phyloP scores from a whole-genome alignment of 768 basidiomycete genomes.

The Agaricus bisporus region DNA sequence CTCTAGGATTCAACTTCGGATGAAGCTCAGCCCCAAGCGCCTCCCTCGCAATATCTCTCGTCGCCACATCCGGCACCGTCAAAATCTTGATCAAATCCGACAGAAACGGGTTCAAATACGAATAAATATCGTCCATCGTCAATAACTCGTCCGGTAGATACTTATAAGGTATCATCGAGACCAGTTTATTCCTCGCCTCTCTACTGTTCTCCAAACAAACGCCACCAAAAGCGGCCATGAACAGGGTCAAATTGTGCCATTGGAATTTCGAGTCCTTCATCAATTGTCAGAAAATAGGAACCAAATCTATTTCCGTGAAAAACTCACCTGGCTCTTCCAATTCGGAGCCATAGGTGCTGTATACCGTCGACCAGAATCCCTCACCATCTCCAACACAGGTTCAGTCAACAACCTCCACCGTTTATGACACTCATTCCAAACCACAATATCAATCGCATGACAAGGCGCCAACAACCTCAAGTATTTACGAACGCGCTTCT shows the following conservation, averaged over 20 bases:
- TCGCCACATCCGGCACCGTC: conserved; percentile 51
- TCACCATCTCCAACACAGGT: conserved; percentile 37
- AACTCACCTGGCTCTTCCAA: conserved; percentile 23
- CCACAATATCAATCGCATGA: conserved; percentile 62
- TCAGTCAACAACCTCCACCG: conserved; percentile 67
- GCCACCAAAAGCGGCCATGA: conserved; percentile 70
- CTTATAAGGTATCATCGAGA: conserved; percentile 46
- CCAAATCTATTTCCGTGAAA: background rate
- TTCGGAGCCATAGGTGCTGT: conserved; percentile 18
- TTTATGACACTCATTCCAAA: conserved; percentile 81
- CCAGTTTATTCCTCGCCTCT: conserved; percentile 42
- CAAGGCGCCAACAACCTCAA: conserved; percentile 59
- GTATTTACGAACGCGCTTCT: conserved; percentile 73
- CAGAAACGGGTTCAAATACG: conserved; percentile 61
- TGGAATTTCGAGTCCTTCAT: conserved; percentile 65
- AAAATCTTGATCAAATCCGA: conserved; percentile 64
- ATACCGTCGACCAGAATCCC: conserved; percentile 24
- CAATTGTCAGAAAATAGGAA: background rate
- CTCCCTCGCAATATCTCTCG: conserved; percentile 76
- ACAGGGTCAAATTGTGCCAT: conserved; percentile 83
- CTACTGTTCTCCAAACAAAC: conserved; percentile 29
- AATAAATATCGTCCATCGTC: conserved; percentile 49
- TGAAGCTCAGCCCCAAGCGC: conserved; percentile 78
- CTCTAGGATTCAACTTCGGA: conserved; percentile 55
- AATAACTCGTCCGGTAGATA: conserved; percentile 70